A percentile compares a stretch with the other conserved stretches of the same genome.
Evolutionary conservation across 2,329 filamentous ascomycete genomes (phyloP).

Genomic region (Colletotrichum karsti): DNA sequence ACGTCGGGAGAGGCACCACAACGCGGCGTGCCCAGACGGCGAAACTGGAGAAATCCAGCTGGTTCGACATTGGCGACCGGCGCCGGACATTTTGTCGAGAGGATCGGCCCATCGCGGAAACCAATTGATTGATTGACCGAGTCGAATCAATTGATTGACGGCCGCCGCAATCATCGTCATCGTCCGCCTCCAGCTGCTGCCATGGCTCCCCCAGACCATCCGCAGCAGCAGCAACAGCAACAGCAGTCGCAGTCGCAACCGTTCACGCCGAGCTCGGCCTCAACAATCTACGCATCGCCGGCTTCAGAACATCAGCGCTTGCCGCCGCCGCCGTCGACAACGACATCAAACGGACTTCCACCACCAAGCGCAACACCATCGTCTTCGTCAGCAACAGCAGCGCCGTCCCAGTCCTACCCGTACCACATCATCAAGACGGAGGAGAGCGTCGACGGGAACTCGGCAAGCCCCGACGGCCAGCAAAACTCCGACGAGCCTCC

Average conservation of each 20-base stretch:
- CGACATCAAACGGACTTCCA: background rate
- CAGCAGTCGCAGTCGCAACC: no score
- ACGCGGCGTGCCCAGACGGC: slow-evolving; percentile 8
- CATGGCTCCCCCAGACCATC: slow-evolving; percentile 7
- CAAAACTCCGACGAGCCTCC: slow-evolving; percentile 43
- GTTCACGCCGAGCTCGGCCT: slow-evolving; percentile 17
- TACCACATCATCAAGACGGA: slow-evolving; percentile 17
- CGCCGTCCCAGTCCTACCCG: background rate
- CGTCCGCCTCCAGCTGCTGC: background rate
- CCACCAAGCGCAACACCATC: background rate
- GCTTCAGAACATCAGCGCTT: slow-evolving; percentile 14
- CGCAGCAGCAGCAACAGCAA: background rate
- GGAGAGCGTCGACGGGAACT: slow-evolving; percentile 10
- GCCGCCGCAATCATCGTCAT: background rate
- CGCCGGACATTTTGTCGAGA: background rate
- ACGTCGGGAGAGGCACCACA: no score
- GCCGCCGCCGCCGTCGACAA: background rate
- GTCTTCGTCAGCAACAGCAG: background rate
- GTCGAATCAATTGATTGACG: background rate
- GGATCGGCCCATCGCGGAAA: background rate
- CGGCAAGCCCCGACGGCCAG: slow-evolving; percentile 11
- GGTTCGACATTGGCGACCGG: background rate
- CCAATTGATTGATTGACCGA: background rate
- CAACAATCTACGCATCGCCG: slow-evolving; percentile 19
- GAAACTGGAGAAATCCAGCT: background rate